Evolutionary conservation across 129 eudicot genomes (phyloP).

Genomic region (Artemisia tridentata): DNA sequence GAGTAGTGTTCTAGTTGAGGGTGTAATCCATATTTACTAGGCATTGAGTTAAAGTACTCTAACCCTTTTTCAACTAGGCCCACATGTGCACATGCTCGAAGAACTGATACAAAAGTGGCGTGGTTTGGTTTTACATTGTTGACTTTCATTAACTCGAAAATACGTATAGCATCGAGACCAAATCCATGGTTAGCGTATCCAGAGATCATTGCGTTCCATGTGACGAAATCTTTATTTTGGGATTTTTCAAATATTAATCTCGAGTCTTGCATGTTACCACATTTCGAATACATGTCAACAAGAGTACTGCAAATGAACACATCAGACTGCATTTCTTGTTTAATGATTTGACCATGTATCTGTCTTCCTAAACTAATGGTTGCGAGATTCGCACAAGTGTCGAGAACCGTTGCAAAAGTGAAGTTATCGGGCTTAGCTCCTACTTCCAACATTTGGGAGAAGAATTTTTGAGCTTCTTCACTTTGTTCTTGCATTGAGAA

Average conservation of each 20-base stretch:
- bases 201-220: conserved; percentile 73
- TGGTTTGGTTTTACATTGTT: conserved; percentile 65
- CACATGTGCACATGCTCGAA: conserved; percentile 82
- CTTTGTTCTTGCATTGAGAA: conserved; percentile 53
- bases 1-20: conserved; percentile 86
- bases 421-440: conserved; percentile 75
- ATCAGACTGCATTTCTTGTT: conserved; percentile 77
- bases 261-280: conserved; percentile 78
- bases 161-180: conserved; percentile 54
- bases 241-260: conserved; percentile 58
- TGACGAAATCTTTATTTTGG: conserved; percentile 53
- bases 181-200: conserved; percentile 84
- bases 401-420: conserved; percentile 86
- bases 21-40: conserved; percentile 40
- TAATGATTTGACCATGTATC: conserved; percentile 79
- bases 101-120: conserved; percentile 84
- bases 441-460: conserved; percentile 57
- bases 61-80: conserved; percentile 64
- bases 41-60: conserved; percentile 63
- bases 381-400: conserved; percentile 87
- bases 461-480: conserved; percentile 74
- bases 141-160: conserved; percentile 67
- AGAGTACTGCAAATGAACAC: conserved; percentile 73
- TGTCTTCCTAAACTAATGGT: conserved; percentile 77
- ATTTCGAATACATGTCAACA: conserved; percentile 88